phyloP scores from a whole-genome alignment of 2,329 filamentous ascomycete species.

The Ophiostoma sp. region DNA sequence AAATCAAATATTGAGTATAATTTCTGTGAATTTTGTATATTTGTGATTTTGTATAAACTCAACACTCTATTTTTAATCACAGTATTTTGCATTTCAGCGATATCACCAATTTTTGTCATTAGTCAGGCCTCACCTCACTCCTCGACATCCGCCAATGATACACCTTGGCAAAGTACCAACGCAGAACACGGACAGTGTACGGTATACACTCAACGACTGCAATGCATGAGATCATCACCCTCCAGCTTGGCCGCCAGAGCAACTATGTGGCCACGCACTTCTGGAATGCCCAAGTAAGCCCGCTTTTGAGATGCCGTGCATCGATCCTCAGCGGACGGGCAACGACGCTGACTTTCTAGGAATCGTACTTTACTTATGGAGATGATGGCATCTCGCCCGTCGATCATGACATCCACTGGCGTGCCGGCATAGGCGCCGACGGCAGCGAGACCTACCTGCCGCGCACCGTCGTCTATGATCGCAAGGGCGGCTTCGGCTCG shows the following conservation, averaged over 20 bases:
- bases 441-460: conserved; percentile 89
- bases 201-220: neutral
- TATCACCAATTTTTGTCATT: conserved; percentile 8
- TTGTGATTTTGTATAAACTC: neutral
- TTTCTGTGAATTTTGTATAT: neutral
- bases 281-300: conserved; percentile 80
- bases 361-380: conserved; percentile 93
- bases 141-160: neutral
- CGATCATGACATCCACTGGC: conserved; percentile 84
- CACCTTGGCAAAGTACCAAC: neutral
- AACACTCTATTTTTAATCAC: neutral
- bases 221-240: conserved; percentile 93
- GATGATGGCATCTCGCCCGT: conserved; percentile 61
- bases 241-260: conserved; percentile 87
- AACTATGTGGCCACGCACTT: conserved; percentile 96
- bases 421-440: conserved; percentile 73
- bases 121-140: neutral
- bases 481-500: conserved; percentile 89
- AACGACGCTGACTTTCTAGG: conserved; percentile 46
- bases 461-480: conserved; percentile 85
- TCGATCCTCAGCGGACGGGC: neutral
- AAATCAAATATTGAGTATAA: neutral
- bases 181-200: neutral
- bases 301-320: neutral
- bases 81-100: neutral